These are phyloP conservation scores for Hirschfeldia incana DNA, from an alignment of 345 rosid genomes.

Conservation along the genomic window DNA sequence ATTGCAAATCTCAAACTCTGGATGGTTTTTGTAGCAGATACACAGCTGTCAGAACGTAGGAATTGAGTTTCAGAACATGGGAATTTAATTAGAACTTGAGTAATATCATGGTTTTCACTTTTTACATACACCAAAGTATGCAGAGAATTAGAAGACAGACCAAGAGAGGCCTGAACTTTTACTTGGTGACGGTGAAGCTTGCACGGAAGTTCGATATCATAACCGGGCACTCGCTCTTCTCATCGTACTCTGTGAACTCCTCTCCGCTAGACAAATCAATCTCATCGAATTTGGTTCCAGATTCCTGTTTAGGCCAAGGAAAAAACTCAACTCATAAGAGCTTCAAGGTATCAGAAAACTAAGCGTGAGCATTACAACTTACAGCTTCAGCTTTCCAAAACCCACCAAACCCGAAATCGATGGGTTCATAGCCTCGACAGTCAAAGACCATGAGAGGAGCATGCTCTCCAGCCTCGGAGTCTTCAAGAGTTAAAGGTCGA, in stretches of 20 bases:
- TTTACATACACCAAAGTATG: slow-evolving; percentile 30
- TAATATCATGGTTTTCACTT: slow-evolving; percentile 21
- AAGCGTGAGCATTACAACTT: slow-evolving; percentile 39
- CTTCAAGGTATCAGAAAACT: not conserved
- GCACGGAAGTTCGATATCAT: slow-evolving; percentile 80
- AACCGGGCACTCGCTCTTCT: slow-evolving; percentile 80
- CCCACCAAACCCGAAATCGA: slow-evolving; percentile 58
- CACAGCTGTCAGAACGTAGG: not conserved
- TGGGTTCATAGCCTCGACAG: slow-evolving; percentile 82
- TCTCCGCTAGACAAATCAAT: slow-evolving; percentile 73
- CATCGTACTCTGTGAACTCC: slow-evolving; percentile 76
- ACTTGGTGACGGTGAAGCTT: slow-evolving; percentile 69
- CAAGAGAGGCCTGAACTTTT: slow-evolving; percentile 6
- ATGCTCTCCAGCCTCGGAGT: slow-evolving; percentile 58
- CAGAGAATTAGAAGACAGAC: not conserved
- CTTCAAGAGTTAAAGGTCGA: slow-evolving; percentile 57
- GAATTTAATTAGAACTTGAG: slow-evolving; percentile 23
- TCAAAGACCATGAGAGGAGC: slow-evolving; percentile 83
- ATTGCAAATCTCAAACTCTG: slow-evolving; percentile 7
- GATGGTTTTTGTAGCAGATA: slow-evolving; percentile 10
- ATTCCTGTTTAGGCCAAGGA: slow-evolving; percentile 37
- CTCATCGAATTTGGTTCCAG: slow-evolving; percentile 64
- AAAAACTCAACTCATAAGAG: not conserved
- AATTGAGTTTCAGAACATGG: not conserved
- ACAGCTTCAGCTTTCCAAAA: slow-evolving; percentile 86